Percentiles rank a stretch among this genome's conserved stretches.
These are phyloP conservation scores for Neoscytalidium dimidiatum DNA, from an alignment of 2,329 filamentous ascomycete species.

Conservation along the genomic window DNA sequence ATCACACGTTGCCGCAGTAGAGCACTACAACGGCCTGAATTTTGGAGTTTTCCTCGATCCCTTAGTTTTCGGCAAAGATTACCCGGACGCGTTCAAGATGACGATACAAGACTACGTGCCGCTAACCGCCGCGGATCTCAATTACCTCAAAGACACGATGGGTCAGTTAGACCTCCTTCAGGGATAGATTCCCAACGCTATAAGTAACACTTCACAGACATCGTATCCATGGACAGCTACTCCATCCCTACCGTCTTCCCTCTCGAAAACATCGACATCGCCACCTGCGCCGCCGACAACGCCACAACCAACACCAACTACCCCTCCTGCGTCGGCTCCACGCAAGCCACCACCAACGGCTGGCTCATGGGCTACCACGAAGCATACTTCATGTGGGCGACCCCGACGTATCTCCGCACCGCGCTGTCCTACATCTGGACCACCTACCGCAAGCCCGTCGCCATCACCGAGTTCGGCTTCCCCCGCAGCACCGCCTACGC, in stretches of 20 bases:
- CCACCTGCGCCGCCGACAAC: conserved; percentile 38
- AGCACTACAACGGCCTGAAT: neutral
- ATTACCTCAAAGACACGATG: neutral
- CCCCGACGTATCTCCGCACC: neutral
- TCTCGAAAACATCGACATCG: conserved; percentile 36
- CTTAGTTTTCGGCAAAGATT: conserved; percentile 47
- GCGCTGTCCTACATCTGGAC: neutral
- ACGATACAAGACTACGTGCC: neutral
- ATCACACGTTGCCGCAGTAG: neutral
- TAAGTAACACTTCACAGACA: neutral
- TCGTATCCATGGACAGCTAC: neutral
- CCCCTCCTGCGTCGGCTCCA: conserved; percentile 32
- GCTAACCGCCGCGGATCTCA: neutral
- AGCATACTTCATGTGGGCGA: neutral
- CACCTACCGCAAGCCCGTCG: conserved; percentile 39
- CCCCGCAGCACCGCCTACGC: neutral
- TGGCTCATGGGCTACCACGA: neutral
- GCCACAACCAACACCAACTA: conserved; percentile 34
- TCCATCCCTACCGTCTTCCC: neutral
- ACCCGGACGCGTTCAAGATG: conserved; percentile 41
- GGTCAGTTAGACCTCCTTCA: neutral
- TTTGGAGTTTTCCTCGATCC: conserved; percentile 38
- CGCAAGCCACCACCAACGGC: neutral
- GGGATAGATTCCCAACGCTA: neutral
- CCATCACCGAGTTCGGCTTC: conserved; percentile 41